phyloP scores from a whole-genome alignment of 1,139 yeast species.

The Pneumocystis jirovecii region DNA sequence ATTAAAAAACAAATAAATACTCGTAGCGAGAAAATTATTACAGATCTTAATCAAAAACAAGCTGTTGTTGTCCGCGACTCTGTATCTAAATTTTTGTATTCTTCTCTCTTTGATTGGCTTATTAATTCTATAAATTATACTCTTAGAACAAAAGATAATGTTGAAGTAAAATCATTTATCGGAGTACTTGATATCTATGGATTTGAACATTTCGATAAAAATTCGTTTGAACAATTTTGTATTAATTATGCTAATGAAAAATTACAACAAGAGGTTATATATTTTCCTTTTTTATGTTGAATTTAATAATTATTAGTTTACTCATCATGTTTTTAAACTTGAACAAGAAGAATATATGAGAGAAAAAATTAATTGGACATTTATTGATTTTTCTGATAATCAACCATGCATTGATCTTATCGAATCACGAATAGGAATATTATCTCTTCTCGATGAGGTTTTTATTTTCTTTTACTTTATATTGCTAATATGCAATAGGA shows the following conservation, averaged over 20 bases:
- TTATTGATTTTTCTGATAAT: conserved; percentile 89
- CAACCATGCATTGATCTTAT: conserved; percentile 93
- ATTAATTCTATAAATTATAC: conserved; percentile 70
- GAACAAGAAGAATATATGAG: conserved; percentile 90
- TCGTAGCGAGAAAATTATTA: conserved; percentile 80
- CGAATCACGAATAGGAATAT: conserved; percentile 76
- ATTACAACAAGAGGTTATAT: conserved; percentile 59
- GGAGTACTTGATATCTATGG: conserved; percentile 98
- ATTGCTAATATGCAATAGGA: conserved; percentile 28
- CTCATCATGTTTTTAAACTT: conserved; percentile 89
- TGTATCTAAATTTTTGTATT: conserved; percentile 82
- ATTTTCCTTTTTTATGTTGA: not conserved
- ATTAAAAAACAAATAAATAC: conserved; percentile 84
- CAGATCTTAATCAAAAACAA: conserved; percentile 69
- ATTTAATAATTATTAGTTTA: conserved; percentile 30
- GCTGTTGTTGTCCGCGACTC: conserved; percentile 91
- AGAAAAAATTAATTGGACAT: conserved; percentile 93
- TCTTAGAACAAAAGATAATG: conserved; percentile 48
- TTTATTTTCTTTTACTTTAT: not conserved
- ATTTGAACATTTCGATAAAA: conserved; percentile 85
- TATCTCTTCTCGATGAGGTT: conserved; percentile 68
- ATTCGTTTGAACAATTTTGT: conserved; percentile 94
- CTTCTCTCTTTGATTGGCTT: conserved; percentile 90
- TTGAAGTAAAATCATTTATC: conserved; percentile 50
- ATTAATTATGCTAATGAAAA: conserved; percentile 96